phyloP scores from a whole-genome alignment of 2,329 filamentous ascomycete species.

The Exophiala mesophila region DNA sequence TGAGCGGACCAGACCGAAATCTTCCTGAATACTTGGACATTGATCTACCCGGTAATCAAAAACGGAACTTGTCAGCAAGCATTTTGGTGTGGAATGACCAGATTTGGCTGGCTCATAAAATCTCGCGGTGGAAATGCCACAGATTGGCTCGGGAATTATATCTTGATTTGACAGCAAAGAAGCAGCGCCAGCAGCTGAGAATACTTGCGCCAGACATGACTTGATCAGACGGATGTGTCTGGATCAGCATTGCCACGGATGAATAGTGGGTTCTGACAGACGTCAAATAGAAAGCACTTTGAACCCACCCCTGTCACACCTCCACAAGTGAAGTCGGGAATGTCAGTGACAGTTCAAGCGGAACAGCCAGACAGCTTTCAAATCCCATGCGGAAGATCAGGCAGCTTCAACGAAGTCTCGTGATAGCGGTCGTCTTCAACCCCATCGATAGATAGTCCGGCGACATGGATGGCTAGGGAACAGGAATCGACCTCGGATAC shows the following conservation, averaged over 20 bases:
- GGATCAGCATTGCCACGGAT: no score
- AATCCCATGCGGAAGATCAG: neutral
- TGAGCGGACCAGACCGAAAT: no score
- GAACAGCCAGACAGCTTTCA: neutral
- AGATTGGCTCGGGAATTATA: neutral
- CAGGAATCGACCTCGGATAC: no score
- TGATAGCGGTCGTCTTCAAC: no score
- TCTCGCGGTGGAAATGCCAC: neutral
- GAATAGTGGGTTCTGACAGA: slow-evolving; percentile 5
- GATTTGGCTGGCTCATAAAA: neutral
- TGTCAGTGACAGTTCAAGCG: neutral
- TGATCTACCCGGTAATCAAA: neutral
- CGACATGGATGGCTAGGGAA: no score
- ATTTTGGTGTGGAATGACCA: neutral
- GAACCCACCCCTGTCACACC: neutral
- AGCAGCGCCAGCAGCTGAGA: no score
- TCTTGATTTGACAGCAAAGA: slow-evolving; percentile 1
- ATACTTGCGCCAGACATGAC: no score
- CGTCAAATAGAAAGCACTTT: slow-evolving; percentile 1
- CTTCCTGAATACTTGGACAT: no score
- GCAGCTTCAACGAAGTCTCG: neutral
- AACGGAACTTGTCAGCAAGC: neutral
- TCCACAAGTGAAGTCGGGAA: neutral
- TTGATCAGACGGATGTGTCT: no score
- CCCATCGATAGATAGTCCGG: no score